Evolutionary conservation across 345 rosid species (phyloP).

Genomic region (Firmiana major): DNA sequence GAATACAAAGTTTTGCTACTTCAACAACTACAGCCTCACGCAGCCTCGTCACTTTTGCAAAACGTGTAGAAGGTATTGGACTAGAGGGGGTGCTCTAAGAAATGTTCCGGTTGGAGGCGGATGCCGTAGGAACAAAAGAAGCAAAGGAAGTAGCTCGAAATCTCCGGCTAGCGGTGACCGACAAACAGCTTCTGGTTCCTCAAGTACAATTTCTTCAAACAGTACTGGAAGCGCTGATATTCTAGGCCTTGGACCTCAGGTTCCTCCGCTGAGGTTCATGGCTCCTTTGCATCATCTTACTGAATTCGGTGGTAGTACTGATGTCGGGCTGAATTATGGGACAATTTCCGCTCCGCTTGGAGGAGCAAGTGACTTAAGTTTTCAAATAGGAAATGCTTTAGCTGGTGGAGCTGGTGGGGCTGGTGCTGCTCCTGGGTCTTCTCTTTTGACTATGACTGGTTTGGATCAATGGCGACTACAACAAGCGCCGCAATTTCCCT

Average conservation of each 20-base stretch:
- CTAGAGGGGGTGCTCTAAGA: constrained; percentile 88
- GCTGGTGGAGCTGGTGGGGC: constrained; percentile 16
- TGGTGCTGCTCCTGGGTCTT: constrained; percentile 19
- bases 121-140: constrained; percentile 80
- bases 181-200: constrained; percentile 38
- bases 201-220: constrained; percentile 35
- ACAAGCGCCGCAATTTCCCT: constrained; percentile 47
- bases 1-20: constrained; percentile 94
- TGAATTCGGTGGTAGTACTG: constrained; percentile 28
- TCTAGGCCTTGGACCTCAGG: constrained; percentile 44
- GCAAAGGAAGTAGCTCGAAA: constrained; percentile 41
- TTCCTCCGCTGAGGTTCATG: constrained; percentile 46
- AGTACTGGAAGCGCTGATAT: constrained; percentile 34
- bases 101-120: constrained; percentile 96
- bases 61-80: constrained; percentile 97
- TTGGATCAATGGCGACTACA: constrained; percentile 55
- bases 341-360: constrained; percentile 30
- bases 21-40: constrained; percentile 91
- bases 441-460: constrained; percentile 34
- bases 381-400: constrained; percentile 34
- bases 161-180: constrained; percentile 39
- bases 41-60: constrained; percentile 99
- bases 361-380: constrained; percentile 35
- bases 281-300: constrained; percentile 47
- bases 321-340: constrained; percentile 46